Conservation (phyloP, 331 rosid species). For the Telfairia occidentalis region DNA sequence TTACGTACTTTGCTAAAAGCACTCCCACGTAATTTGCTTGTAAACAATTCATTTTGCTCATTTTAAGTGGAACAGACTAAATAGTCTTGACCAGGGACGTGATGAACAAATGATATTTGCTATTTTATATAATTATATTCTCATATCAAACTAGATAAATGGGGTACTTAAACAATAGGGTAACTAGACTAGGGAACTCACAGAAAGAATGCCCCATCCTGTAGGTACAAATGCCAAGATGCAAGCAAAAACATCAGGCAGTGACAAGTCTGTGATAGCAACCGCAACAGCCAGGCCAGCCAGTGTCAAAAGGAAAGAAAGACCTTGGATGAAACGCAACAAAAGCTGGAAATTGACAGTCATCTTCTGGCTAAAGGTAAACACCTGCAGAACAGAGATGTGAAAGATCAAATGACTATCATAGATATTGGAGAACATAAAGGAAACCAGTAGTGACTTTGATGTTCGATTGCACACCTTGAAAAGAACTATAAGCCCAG, state of each 20-base stretch:
- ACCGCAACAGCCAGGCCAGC: conserved; percentile 70
- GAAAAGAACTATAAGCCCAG: conserved; percentile 70
- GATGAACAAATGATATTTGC: neutral
- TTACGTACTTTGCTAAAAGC: neutral
- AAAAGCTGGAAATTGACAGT: conserved; percentile 86
- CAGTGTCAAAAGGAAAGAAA: conserved; percentile 61
- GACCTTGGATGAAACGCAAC: conserved; percentile 86
- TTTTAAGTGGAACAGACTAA: neutral
- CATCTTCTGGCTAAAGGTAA: conserved; percentile 90
- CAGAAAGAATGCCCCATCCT: conserved; percentile 92
- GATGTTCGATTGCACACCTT: conserved; percentile 41
- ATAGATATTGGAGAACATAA: neutral
- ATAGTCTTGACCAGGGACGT: neutral
- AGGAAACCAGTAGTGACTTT: neutral
- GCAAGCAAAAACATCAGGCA: conserved; percentile 70
- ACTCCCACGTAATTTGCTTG: too few relatives aligned
- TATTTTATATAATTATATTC: neutral
- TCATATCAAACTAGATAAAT: neutral
- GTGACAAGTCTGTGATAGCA: conserved; percentile 35
- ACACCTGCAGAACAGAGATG: conserved; percentile 42
- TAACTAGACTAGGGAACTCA: conserved; percentile 33
- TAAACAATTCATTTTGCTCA: neutral
- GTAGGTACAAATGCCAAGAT: conserved; percentile 83
- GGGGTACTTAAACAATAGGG: neutral
- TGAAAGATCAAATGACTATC: conserved; percentile 17